These are phyloP conservation scores for Candida orba DNA, from an alignment of 805 yeast genomes.

Conservation along the genomic window DNA sequence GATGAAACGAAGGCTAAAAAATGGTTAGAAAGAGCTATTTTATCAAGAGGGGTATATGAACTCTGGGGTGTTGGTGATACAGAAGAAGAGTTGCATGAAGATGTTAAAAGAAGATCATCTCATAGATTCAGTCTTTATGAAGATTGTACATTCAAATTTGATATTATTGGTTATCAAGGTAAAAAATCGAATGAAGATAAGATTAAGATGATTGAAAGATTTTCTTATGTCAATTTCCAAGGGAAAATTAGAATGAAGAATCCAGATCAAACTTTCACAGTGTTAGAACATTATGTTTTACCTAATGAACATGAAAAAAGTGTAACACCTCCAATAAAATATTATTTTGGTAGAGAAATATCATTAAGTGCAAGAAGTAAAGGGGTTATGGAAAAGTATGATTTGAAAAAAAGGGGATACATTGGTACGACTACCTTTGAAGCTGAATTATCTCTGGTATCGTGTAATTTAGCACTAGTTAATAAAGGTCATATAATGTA, in stretches of 20 bases:
- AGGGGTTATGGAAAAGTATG: constrained; percentile 68
- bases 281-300: constrained; percentile 68
- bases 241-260: constrained; percentile 76
- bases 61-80: constrained; percentile 69
- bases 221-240: constrained; percentile 59
- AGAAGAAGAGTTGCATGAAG: constrained; percentile 50
- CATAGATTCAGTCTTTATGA: constrained; percentile 28
- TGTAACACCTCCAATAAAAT: constrained; percentile 41
- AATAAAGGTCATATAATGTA: constrained; percentile 59
- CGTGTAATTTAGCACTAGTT: constrained; percentile 82
- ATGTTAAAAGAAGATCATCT: constrained; percentile 25
- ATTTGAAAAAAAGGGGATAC: constrained; percentile 72
- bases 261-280: constrained; percentile 63
- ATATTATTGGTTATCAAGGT: constrained; percentile 72
- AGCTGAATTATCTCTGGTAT: constrained; percentile 81
- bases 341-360: constrained; percentile 75
- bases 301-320: constrained; percentile 31
- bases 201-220: constrained; percentile 60
- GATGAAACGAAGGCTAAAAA: constrained; percentile 60
- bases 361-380: constrained; percentile 53
- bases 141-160: constrained; percentile 66
- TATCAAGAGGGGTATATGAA: constrained; percentile 74
- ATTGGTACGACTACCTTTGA: constrained; percentile 97
- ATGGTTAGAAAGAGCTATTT: constrained; percentile 59
- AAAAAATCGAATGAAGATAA: constrained; percentile 45